These are phyloP conservation scores for Tilletia caries DNA, from an alignment of 1,284 basidiomycete genomes.

Conservation along the genomic window DNA sequence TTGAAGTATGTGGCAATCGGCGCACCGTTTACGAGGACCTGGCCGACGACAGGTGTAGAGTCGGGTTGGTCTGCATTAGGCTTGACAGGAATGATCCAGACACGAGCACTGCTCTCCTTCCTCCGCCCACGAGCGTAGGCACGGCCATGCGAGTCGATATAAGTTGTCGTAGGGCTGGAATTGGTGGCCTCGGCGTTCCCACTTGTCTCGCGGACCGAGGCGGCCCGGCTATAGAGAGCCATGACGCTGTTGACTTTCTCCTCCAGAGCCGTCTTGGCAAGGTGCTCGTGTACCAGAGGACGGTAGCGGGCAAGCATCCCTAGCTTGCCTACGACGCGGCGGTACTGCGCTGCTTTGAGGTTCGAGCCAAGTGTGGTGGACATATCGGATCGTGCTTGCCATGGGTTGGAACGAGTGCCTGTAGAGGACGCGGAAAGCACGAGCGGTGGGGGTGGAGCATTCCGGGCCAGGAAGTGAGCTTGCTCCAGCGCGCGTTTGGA, in stretches of 20 bases:
- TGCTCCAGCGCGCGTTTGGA: slow-evolving; percentile 65
- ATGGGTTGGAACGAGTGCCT: slow-evolving; percentile 50
- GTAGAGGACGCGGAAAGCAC: slow-evolving; percentile 32
- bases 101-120: slow-evolving; percentile 57
- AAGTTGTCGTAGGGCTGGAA: neutral
- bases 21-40: slow-evolving; percentile 77
- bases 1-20: slow-evolving; percentile 77
- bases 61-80: neutral
- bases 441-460: slow-evolving; percentile 58
- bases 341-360: slow-evolving; percentile 71
- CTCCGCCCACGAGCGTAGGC: slow-evolving; percentile 42
- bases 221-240: slow-evolving; percentile 32
- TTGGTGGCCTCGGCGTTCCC: neutral
- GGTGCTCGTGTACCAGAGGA: slow-evolving; percentile 53
- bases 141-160: slow-evolving; percentile 31
- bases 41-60: slow-evolving; percentile 45
- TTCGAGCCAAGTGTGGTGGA: slow-evolving; percentile 62
- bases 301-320: slow-evolving; percentile 71
- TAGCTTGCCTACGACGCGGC: slow-evolving; percentile 66
- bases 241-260: slow-evolving; percentile 30
- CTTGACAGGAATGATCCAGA: slow-evolving; percentile 78
- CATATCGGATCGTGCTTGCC: slow-evolving; percentile 68
- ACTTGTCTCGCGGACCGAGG: neutral
- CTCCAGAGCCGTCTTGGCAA: slow-evolving; percentile 22
- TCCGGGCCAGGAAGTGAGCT: slow-evolving; percentile 72